Evolutionary conservation across 1,139 yeast species (phyloP).

Genomic region (Blastobotrys capitulatus): DNA sequence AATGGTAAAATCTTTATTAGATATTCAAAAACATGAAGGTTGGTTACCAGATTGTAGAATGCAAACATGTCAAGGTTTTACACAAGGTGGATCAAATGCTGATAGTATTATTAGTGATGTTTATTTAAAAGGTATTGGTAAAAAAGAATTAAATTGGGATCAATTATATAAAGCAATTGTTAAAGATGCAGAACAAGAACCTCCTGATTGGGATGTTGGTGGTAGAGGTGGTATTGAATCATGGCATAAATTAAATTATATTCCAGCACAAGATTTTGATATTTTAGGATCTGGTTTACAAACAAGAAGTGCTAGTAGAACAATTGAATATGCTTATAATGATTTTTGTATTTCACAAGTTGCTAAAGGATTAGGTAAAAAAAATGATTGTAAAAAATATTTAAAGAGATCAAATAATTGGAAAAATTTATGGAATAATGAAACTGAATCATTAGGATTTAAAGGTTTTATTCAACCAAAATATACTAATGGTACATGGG

Average conservation of each 20-base stretch:
- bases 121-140: constrained; percentile 31
- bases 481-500: constrained; percentile 33
- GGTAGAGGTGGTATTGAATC: constrained; percentile 14
- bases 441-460: constrained; percentile 31
- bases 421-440: constrained; percentile 38
- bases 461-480: constrained; percentile 38
- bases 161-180: constrained; percentile 37
- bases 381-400: constrained; percentile 31
- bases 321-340: constrained; percentile 39
- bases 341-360: constrained; percentile 38
- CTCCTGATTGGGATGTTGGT: constrained; percentile 15
- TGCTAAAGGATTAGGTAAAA: constrained; percentile 33
- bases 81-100: constrained; percentile 41
- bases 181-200: constrained; percentile 36
- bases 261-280: constrained; percentile 12
- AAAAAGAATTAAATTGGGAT: constrained; percentile 30
- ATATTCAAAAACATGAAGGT: constrained; percentile 36
- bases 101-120: constrained; percentile 42
- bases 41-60: constrained; percentile 40
- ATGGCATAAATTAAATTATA: constrained; percentile 12
- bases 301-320: constrained; percentile 37
- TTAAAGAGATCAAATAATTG: constrained; percentile 36
- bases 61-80: constrained; percentile 39
- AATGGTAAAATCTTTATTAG: constrained; percentile 32
- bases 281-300: constrained; percentile 11